Conservation (phyloP, 2,329 filamentous ascomycete species). For the Madurella mycetomatis region DNA sequence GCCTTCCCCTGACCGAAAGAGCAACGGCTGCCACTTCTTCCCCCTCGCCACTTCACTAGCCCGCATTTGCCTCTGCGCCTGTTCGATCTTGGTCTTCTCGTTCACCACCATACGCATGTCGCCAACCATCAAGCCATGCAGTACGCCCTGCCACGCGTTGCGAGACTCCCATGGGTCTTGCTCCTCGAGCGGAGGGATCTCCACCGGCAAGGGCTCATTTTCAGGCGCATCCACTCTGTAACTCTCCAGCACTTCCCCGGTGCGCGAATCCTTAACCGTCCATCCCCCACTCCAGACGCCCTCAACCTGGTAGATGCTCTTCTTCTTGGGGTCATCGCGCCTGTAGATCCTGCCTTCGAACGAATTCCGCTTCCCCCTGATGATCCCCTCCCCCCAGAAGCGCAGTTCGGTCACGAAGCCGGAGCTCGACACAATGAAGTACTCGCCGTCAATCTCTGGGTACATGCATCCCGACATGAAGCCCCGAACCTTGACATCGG, state of each 20-base stretch:
- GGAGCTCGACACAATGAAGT: constrained; percentile 41
- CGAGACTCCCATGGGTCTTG: constrained; percentile 80
- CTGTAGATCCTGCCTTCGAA: constrained; percentile 43
- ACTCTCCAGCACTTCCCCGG: constrained; percentile 33
- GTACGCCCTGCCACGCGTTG: constrained; percentile 74
- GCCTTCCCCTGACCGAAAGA: constrained; percentile 30
- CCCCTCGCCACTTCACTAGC: constrained; percentile 56
- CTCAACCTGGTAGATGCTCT: constrained; percentile 35
- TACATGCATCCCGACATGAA: constrained; percentile 45
- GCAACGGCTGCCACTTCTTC: constrained; percentile 38
- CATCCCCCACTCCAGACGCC: constrained; percentile 43
- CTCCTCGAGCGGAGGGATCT: constrained; percentile 51
- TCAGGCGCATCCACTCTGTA: constrained; percentile 35
- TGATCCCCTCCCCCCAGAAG: constrained; percentile 44
- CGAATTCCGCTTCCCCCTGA: constrained; percentile 42
- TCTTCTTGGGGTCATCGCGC: constrained; percentile 33
- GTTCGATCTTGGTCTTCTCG: constrained; percentile 78
- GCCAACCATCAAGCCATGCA: constrained; percentile 63
- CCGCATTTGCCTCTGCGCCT: constrained; percentile 72
- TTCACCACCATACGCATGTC: constrained; percentile 67
- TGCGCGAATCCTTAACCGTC: constrained; percentile 32
- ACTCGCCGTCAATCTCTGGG: constrained; percentile 44
- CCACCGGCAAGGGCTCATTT: constrained; percentile 32
- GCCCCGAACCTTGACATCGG: constrained; percentile 45
- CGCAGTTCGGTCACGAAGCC: constrained; percentile 44